A percentile compares a stretch with the other conserved stretches of the same genome.
These are phyloP conservation scores for Eutypa lata DNA, from an alignment of 2,329 filamentous ascomycete species.

Conservation along the genomic window DNA sequence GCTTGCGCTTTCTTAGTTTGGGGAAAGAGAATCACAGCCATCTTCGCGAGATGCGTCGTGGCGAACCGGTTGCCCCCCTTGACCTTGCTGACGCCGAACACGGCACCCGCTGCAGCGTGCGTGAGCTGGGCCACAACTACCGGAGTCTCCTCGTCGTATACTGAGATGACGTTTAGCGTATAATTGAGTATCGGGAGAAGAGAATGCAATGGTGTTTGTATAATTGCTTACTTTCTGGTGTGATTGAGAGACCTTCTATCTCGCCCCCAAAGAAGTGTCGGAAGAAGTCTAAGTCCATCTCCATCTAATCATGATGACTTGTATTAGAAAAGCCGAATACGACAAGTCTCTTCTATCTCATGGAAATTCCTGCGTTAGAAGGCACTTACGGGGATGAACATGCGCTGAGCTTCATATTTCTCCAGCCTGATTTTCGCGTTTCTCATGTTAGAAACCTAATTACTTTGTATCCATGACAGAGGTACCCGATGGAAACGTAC, in stretches of 20 bases:
- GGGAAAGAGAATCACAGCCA: background rate
- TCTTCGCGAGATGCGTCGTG: background rate
- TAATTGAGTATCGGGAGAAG: background rate
- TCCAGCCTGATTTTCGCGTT: background rate
- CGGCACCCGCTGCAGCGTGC: background rate
- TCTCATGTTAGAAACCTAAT: background rate
- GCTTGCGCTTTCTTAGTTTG: background rate
- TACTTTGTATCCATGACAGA: no score
- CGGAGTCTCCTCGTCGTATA: background rate
- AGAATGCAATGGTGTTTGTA: background rate
- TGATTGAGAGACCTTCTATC: background rate
- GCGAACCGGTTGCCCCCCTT: background rate
- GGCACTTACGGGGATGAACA: background rate
- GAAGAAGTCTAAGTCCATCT: background rate
- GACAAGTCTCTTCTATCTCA: no score
- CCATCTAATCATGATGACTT: background rate
- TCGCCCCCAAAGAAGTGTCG: background rate
- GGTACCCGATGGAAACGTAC: background rate
- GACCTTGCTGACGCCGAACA: background rate
- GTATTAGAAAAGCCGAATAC: background rate
- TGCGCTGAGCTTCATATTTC: background rate
- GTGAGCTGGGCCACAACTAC: background rate
- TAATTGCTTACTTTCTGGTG: background rate
- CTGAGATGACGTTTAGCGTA: background rate
- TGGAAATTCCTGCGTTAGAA: no score